Base-by-base conservation (phyloP, 345 rosid species). In the Acer negundo region DNA sequence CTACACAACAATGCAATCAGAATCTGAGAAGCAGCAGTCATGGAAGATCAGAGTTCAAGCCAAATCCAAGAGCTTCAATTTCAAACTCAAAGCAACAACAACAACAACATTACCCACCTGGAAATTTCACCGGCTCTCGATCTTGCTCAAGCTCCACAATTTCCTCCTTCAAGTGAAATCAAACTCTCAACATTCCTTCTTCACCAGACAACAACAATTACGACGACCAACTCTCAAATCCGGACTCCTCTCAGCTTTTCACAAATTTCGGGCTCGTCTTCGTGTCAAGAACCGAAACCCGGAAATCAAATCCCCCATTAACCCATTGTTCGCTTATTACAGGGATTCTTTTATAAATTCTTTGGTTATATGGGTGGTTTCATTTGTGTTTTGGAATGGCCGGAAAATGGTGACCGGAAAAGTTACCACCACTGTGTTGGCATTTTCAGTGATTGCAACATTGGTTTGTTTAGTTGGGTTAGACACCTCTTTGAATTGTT, bases 1-100 rank as follows among this genome's bases (percentile, higher is more conserved):
- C 16, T 7, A 20, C 20, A 74, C 64, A 72, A 86, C 46, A 42
- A 42, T 83, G 86, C 75, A 53, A 63, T 72, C 71, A 19, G 83
- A 67, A 15, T 19, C 63, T 1, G 69, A 83, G 40, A 72, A 71
- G 71, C 84, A 56, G 26, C 79, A 65, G 28, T 35, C 79, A 7
- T 82, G 86, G 89, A 82, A 70, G 67, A 62, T 82, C 68, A 82
- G 44, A 47, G 49, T 86, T 67, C 28, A 44, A 16, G 83, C 81
- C 72, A 82, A 72, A 77, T 67, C 73, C 67, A 76, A 70, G 22
- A 77, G 73, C 56, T 75, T 75, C 55, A 51, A 72, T 24, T 75
- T 86, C 86, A 84, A 75, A 75, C 62, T 81, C 31, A 78, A 81
- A 72, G 80, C 82, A 31, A 72, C 59, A 10, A 77, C 82, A 28